Conservation (phyloP, 495 filamentous ascomycete species). For the Penicillium odoratum region DNA sequence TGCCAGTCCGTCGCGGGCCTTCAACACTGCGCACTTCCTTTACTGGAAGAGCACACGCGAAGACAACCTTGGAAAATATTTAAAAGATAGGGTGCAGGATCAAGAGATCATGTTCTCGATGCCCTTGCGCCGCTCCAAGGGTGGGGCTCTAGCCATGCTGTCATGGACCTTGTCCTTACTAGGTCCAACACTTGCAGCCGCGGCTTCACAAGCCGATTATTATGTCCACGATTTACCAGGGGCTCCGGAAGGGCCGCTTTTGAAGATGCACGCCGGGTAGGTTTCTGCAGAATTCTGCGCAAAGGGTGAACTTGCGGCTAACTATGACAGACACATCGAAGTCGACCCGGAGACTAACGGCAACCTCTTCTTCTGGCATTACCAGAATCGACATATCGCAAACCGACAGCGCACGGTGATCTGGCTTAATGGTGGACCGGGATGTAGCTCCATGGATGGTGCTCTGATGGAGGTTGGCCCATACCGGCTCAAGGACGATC, state of each 20-base stretch:
- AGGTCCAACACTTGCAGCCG: slow-evolving; percentile 30
- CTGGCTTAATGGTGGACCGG: slow-evolving; percentile 96
- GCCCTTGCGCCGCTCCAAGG: slow-evolving; percentile 19
- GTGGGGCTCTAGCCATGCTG: slow-evolving; percentile 21
- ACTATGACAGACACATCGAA: slow-evolving; percentile 73
- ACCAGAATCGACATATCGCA: slow-evolving; percentile 90
- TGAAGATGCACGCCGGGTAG: slow-evolving; percentile 99
- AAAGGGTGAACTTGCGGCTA: background rate
- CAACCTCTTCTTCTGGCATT: slow-evolving; percentile 98
- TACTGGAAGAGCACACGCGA: background rate
- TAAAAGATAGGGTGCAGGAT: background rate
- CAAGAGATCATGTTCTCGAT: slow-evolving; percentile 20
- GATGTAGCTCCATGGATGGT: slow-evolving; percentile 95
- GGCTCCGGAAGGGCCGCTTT: slow-evolving; percentile 72
- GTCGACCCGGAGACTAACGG: slow-evolving; percentile 80
- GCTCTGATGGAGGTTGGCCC: slow-evolving; percentile 97
- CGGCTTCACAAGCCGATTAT: slow-evolving; percentile 79
- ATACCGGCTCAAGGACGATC: slow-evolving; percentile 78
- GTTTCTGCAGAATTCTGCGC: slow-evolving; percentile 21
- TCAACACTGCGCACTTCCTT: background rate
- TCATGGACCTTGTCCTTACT: slow-evolving; percentile 32
- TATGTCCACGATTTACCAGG: slow-evolving; percentile 84
- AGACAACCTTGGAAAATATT: background rate
- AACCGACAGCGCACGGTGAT: slow-evolving; percentile 90
- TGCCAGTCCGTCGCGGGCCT: slow-evolving; percentile 18